These are phyloP conservation scores for Aspergillus unguis DNA, from an alignment of 2,329 filamentous ascomycete species.

Conservation along the genomic window DNA sequence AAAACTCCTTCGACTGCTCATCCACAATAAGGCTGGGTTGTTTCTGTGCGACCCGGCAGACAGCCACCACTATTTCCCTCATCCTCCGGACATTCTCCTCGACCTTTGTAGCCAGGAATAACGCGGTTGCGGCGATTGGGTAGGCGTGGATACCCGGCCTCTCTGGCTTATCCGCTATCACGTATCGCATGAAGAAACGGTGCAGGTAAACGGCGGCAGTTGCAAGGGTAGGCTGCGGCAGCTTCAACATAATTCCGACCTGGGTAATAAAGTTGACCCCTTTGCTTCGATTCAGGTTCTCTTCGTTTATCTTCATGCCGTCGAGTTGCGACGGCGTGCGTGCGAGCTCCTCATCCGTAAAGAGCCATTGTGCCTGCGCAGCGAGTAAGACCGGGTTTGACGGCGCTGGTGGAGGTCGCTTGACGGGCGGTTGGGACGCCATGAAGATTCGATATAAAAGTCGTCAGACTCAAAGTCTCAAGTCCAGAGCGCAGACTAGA, in stretches of 20 bases:
- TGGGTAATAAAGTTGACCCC: constrained; percentile 96
- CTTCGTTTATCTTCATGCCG: constrained; percentile 72
- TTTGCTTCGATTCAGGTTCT: constrained; percentile 78
- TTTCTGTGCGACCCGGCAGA: constrained; percentile 92
- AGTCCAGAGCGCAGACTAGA: background rate
- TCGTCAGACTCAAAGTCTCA: background rate
- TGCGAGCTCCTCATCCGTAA: constrained; percentile 75
- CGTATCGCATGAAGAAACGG: constrained; percentile 88
- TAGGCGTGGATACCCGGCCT: constrained; percentile 80
- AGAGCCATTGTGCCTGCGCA: constrained; percentile 77
- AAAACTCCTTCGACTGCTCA: constrained; percentile 97
- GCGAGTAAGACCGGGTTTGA: constrained; percentile 51
- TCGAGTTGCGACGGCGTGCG: constrained; percentile 82
- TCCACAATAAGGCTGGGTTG: constrained; percentile 86
- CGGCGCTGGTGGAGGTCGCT: constrained; percentile 34
- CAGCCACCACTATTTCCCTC: constrained; percentile 88
- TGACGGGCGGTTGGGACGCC: constrained; percentile 26
- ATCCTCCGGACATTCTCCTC: constrained; percentile 97
- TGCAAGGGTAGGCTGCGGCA: constrained; percentile 87
- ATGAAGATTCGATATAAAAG: constrained; percentile 16
- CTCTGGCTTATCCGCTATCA: constrained; percentile 69
- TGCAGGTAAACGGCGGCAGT: constrained; percentile 95
- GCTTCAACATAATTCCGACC: constrained; percentile 84
- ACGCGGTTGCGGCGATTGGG: constrained; percentile 82
- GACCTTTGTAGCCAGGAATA: constrained; percentile 95